phyloP scores from a whole-genome alignment of 129 eudicot species.

The Chrysanthemum lavandulifolium region DNA sequence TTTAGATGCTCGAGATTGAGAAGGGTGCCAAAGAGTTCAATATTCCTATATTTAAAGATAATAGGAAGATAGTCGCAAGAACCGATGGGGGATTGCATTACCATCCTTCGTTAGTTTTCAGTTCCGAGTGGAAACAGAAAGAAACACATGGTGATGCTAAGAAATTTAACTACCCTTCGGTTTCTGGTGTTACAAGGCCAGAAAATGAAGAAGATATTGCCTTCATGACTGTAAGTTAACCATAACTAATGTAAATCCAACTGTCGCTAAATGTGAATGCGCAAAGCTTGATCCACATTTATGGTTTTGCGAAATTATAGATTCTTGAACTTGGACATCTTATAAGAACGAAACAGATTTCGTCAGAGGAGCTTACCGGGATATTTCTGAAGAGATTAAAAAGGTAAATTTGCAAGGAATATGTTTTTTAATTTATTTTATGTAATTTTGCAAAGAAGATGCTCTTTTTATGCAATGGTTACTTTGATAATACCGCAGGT shows the following conservation, averaged over 20 bases:
- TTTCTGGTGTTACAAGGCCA: slow-evolving; percentile 53
- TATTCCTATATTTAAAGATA: slow-evolving; percentile 51
- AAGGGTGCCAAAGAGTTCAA: slow-evolving; percentile 71
- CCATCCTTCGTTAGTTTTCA: slow-evolving; percentile 70
- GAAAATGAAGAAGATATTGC: slow-evolving; percentile 80
- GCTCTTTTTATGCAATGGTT: not conserved
- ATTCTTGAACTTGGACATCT: slow-evolving; percentile 91
- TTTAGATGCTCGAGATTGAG: slow-evolving; percentile 69
- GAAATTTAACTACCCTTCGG: slow-evolving; percentile 53
- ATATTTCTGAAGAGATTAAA: slow-evolving; percentile 76
- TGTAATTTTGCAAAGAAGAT: not conserved
- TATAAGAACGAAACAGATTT: slow-evolving; percentile 60
- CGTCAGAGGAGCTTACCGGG: slow-evolving; percentile 70
- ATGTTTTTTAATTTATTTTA: not conserved
- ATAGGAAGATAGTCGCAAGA: slow-evolving; percentile 70
- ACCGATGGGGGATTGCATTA: slow-evolving; percentile 68
- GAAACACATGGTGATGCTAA: slow-evolving; percentile 29
- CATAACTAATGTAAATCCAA: not conserved
- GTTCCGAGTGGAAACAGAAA: slow-evolving; percentile 52
- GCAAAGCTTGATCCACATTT: not conserved
- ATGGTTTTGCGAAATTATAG: slow-evolving; percentile 35
- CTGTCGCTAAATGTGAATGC: not conserved
- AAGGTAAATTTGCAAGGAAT: slow-evolving; percentile 34
- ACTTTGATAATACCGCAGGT: slow-evolving; percentile 37
- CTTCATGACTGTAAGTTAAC: slow-evolving; percentile 74